Percentiles rank a stretch among this genome's conserved stretches.
Conservation (phyloP, 108 stramenopile genomes). For the Cyclostephanos invisitatus region DNA sequence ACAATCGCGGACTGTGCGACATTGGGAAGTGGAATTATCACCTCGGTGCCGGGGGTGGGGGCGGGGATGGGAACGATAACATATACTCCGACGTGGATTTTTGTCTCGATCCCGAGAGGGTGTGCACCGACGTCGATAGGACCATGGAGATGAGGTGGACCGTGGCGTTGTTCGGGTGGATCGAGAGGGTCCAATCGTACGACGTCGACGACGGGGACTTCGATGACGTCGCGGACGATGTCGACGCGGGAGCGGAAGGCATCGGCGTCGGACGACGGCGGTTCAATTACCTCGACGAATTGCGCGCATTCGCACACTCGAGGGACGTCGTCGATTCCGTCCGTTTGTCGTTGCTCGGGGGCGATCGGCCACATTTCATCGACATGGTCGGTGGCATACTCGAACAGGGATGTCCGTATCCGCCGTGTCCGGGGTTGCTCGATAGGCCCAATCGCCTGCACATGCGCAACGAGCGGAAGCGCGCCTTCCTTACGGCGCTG, state of each 20-base stretch:
- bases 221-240: too few species aligned
- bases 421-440: constrained; percentile 18
- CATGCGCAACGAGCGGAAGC: constrained; percentile 8
- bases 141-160: constrained; percentile 42
- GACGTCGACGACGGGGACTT: not conserved
- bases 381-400: constrained; percentile 25
- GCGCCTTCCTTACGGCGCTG: constrained; percentile 9
- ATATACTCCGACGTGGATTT: constrained; percentile 35
- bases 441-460: constrained; percentile 13
- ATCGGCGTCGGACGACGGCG: too few species aligned
- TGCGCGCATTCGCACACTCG: constrained; percentile 3
- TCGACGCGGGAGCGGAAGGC: too few species aligned
- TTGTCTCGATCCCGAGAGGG: constrained; percentile 35
- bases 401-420: constrained; percentile 31
- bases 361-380: constrained; percentile 17
- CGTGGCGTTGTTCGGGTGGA: constrained; percentile 41
- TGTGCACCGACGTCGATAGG: constrained; percentile 29
- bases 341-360: not conserved
- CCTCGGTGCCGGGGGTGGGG: constrained; percentile 13
- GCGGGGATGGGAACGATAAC: constrained; percentile 2
- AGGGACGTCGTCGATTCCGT: constrained; percentile 14
- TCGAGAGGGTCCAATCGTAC: constrained; percentile 36
- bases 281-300: constrained; percentile 28
- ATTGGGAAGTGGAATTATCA: constrained; percentile 39
- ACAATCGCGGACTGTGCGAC: constrained; percentile 38